Percentiles rank a stretch among this genome's conserved stretches.
Conservation (phyloP, 345 rosid species). For the Aurinia saxatilis region DNA sequence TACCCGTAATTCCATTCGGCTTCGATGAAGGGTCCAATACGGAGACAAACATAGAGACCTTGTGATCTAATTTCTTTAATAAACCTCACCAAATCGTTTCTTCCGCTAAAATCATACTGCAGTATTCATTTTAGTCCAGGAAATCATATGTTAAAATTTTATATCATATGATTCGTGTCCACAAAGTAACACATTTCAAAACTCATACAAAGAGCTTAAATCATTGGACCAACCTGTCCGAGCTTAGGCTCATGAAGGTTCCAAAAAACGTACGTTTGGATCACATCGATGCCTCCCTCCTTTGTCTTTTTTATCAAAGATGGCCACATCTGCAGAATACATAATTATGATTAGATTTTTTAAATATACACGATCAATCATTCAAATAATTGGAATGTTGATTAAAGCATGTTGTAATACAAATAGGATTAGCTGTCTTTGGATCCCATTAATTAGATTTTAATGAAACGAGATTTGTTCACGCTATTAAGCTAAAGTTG, state of each 20-base stretch:
- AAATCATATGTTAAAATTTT: not conserved
- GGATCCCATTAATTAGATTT: constrained; percentile 16
- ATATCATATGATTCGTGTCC: not conserved
- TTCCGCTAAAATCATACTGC: constrained; percentile 84
- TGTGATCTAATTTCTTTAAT: constrained; percentile 67
- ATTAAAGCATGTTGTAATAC: not conserved
- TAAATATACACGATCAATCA: not conserved
- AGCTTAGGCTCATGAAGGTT: constrained; percentile 80
- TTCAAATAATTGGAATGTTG: not conserved
- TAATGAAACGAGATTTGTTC: constrained; percentile 14
- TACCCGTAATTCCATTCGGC: constrained; percentile 95
- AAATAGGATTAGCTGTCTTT: constrained; percentile 13
- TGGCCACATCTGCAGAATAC: constrained; percentile 72
- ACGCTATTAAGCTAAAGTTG: constrained; percentile 19
- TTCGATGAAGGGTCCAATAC: constrained; percentile 83
- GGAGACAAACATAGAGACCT: constrained; percentile 69
- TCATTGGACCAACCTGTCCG: constrained; percentile 46
- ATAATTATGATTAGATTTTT: not conserved
- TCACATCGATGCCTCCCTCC: constrained; percentile 87
- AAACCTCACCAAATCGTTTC: constrained; percentile 65
- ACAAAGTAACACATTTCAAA: not conserved
- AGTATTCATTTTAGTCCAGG: not conserved
- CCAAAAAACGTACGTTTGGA: constrained; percentile 95
- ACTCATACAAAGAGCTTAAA: not conserved
- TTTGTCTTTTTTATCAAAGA: constrained; percentile 71